Evolutionary conservation across 306 rosid genomes (phyloP), one percentile per base, ranked within the genome.

Genomic region (Citrullus mucosospermus): DNA sequence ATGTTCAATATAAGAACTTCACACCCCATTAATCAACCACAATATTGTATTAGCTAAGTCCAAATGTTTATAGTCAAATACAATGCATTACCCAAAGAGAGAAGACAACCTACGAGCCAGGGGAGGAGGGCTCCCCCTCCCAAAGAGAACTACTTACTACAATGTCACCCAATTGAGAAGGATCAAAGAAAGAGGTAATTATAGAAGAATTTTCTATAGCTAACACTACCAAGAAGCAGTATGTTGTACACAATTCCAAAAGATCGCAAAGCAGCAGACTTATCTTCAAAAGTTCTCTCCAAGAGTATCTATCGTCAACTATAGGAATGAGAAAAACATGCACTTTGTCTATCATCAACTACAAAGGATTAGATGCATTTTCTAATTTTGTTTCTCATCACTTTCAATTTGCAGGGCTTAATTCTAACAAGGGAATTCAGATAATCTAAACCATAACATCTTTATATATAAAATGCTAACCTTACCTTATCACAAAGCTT

Each of bases 401-500:
- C 17, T 53, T 74, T 5, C 65, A 55, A 15, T 55, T 53, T 56
- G 38, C 32, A 36, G 54, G 34, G 66, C 36, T 75, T 56, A 48
- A 14, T 51, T 50, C n/a, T 5, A 1, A 72, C 43, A 50, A 72
- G 20, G n/a, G 44, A 71, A 72, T 17, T 30, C 28, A 20, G 44
- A 73, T 28, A 8, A 51, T 73, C 57, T 73, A 48, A 73, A 73
- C 77, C 14, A 39, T 41, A 39, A 16, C 70, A 43, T 59, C 25
- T n/a, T 17, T 58, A 18, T 43, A 41, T 15, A 76, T 39, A 41
- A 34, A 58, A 60, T 38, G 18, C 6, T 39, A 1, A 16, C 18
- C 75, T 41, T 86, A 95, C 98, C 91, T 95, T 95, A 80, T 95
- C 98, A 74, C 98, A 95, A 70, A 95, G 98, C 88, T 95, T 95